Base-by-base conservation (phyloP, 345 rosid species). In the Eucalyptus regnans region DNA sequence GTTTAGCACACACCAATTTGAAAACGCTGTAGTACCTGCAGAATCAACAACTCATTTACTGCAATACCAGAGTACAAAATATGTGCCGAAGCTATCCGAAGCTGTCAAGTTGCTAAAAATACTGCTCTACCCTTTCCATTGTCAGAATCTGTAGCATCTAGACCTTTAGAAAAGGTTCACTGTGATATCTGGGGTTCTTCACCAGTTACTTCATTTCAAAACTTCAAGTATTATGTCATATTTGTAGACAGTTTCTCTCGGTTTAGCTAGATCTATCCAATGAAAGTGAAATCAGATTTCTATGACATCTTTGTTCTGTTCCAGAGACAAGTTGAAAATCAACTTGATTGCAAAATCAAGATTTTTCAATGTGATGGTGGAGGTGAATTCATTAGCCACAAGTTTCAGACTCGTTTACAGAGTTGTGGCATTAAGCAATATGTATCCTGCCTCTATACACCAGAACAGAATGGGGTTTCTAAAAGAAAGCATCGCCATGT, bases 131-230 rank as follows among this genome's bases (percentile, higher is more conserved):
- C 87, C 6, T 89, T 89, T 86, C 7, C 49, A n/a, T 5, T 5
- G 33, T 87, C 16, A 48, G 6, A 54, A 17, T 31, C 50, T 49
- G 41, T 16, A 3, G 48, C 56, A 33, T 27, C 33, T 49, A 15
- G 20, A 33, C 41, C 50, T 76, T 88, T 88, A 44, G 46, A 88
- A 5, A 86, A 88, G n/a, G n/a, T 88, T n/a, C 90, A 88, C 25
- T 91, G 86, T 88, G 89, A 88, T 31, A 86, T 89, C 1, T 91
- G 54, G 54, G 89, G 88, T 20, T 86, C 41, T n/a, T n/a, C 92
- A 51, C 54, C 8, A 51, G 0, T 51, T 51, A 16, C 1, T 51
- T 51, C 1, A 0, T 54, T 79, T 50, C 66, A 43, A 9, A 64
- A 54, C 5, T 90, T 90, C 22, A 12, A 16, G 29, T 90, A 7